phyloP scores from a whole-genome alignment of 257 asterid species.

The Fraxinus americana region DNA sequence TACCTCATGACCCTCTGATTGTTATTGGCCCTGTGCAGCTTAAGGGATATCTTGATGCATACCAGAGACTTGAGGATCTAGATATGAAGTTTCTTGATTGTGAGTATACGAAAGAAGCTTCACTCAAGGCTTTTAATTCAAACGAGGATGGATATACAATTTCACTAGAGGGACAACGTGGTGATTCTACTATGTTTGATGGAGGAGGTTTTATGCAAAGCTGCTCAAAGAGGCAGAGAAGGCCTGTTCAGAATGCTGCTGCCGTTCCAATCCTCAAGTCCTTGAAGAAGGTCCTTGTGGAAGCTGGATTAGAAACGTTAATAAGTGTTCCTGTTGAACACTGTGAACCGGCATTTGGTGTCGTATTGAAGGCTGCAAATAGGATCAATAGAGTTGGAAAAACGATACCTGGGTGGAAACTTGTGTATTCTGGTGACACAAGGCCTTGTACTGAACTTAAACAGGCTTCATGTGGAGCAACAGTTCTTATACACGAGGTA shows the following conservation, averaged over 20 bases:
- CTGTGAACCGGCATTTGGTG: conserved; percentile 86
- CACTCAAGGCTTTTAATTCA: conserved; percentile 45
- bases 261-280: conserved; percentile 46
- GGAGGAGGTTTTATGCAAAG: conserved; percentile 80
- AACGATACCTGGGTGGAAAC: conserved; percentile 83
- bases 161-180: conserved; percentile 21
- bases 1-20: conserved; percentile 68
- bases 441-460: conserved; percentile 87
- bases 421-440: conserved; percentile 96
- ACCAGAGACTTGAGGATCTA: conserved; percentile 56
- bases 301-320: conserved; percentile 70
- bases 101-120: conserved; percentile 61
- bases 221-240: conserved; percentile 54
- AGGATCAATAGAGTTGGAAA: conserved; percentile 59
- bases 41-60: conserved; percentile 53
- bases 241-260: conserved; percentile 40
- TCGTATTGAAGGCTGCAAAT: conserved; percentile 57
- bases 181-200: conserved; percentile 46
- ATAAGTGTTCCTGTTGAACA: conserved; percentile 84
- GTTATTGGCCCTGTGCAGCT: conserved; percentile 89
- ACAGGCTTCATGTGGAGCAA: conserved; percentile 70
- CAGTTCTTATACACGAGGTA: conserved; percentile 88
- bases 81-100: conserved; percentile 94
- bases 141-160: conserved; percentile 31
- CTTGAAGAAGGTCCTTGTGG: conserved; percentile 49